A percentile compares a stretch with the other conserved stretches of the same genome.
Conservation (phyloP, 164 flowering plant genomes). For the Aristolochia contorta region DNA sequence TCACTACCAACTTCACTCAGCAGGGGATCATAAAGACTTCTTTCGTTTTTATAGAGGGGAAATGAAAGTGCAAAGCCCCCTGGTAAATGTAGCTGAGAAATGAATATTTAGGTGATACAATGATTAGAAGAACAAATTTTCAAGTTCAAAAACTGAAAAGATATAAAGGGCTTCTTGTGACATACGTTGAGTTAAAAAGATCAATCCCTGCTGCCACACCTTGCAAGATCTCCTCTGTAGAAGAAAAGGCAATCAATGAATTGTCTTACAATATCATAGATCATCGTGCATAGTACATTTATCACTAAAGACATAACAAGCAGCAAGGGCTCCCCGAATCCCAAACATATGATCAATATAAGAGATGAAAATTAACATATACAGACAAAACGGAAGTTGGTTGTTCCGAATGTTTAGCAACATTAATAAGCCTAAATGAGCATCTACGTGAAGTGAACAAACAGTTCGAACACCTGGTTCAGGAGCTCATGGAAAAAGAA, state of each 20-base stretch:
- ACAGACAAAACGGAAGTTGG: no score
- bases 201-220: constrained; percentile 87
- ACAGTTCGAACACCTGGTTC: no score
- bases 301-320: no score
- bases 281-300: no score
- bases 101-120: background rate
- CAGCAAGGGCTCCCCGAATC: no score
- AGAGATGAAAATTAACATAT: no score
- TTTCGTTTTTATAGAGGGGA: constrained; percentile 27
- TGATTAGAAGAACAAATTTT: constrained; percentile 1
- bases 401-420: no score
- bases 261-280: background rate
- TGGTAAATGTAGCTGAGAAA: constrained; percentile 62
- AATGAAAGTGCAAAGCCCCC: constrained; percentile 81
- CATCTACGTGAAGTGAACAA: no score
- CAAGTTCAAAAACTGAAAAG: background rate
- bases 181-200: constrained; percentile 75
- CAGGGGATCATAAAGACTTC: constrained; percentile 13
- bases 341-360: no score
- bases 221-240: constrained; percentile 76
- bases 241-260: constrained; percentile 4
- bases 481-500: no score
- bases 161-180: constrained; percentile 2
- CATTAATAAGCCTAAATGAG: no score
- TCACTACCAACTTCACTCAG: constrained; percentile 34